A percentile compares a stretch with the other conserved stretches of the same genome.
Evolutionary conservation across 2,329 filamentous ascomycete genomes (phyloP).

Genomic region (Phaeosphaeriaceae sp.): DNA sequence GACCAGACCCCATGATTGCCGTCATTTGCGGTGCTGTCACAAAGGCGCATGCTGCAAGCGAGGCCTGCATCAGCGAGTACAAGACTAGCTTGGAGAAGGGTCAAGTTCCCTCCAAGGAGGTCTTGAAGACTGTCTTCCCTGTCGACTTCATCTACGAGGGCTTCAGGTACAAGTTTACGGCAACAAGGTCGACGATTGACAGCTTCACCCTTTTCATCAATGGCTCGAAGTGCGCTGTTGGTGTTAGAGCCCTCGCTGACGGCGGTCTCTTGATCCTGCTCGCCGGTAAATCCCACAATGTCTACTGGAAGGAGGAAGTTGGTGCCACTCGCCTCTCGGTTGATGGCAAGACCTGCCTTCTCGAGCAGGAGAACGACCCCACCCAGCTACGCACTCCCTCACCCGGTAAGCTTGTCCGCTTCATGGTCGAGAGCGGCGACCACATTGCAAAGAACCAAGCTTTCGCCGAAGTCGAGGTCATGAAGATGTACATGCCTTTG

Average conservation of each 20-base stretch:
- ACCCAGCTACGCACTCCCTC: conserved; percentile 95
- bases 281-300: conserved; percentile 91
- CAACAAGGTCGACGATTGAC: conserved; percentile 87
- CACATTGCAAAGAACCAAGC: conserved; percentile 92
- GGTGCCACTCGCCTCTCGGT: conserved; percentile 94
- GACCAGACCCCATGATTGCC: conserved; percentile 92
- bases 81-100: conserved; percentile 90
- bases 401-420: conserved; percentile 98
- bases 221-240: conserved; percentile 93
- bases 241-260: conserved; percentile 90
- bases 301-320: conserved; percentile 99
- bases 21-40: conserved; percentile 94
- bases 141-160: conserved; percentile 99
- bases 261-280: conserved; percentile 92
- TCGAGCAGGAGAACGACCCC: conserved; percentile 98
- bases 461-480: conserved; percentile 97
- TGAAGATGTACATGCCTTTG: conserved; percentile 99
- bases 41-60: conserved; percentile 94
- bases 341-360: conserved; percentile 95
- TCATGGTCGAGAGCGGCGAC: conserved; percentile 91
- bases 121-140: conserved; percentile 96
- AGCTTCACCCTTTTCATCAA: conserved; percentile 99
- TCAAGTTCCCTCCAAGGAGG: conserved; percentile 95
- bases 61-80: conserved; percentile 87
- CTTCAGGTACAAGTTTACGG: conserved; percentile 96